Conservation (phyloP, 345 rosid species). For the Moricandia moricandioides region DNA sequence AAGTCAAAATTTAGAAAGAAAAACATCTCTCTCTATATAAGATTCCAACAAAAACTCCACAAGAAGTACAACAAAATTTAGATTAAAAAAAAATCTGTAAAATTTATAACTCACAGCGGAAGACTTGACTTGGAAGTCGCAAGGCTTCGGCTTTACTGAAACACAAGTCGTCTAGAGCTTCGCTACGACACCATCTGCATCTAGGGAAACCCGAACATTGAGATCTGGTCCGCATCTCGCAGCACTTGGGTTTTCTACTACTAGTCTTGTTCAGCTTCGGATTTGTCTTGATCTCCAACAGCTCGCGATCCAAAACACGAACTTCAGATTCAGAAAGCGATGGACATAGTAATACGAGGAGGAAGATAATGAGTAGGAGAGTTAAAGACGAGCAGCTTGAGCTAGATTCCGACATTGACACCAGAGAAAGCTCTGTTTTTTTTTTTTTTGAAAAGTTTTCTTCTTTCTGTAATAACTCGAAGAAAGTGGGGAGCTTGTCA, state of each 20-base stretch:
- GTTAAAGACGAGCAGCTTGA: slow-evolving; percentile 21
- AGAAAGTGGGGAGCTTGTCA: slow-evolving; percentile 1
- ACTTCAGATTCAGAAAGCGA: slow-evolving; percentile 19
- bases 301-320: slow-evolving; percentile 38
- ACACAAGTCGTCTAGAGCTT: slow-evolving; percentile 74
- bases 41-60: background rate
- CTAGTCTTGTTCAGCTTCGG: slow-evolving; percentile 21
- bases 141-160: slow-evolving; percentile 59
- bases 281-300: slow-evolving; percentile 33
- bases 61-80: background rate
- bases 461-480: slow-evolving; percentile 13
- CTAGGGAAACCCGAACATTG: slow-evolving; percentile 54
- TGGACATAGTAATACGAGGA: slow-evolving; percentile 28
- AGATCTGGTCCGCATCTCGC: slow-evolving; percentile 54
- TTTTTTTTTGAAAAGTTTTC: slow-evolving; percentile 22
- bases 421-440: background rate
- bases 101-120: slow-evolving; percentile 48
- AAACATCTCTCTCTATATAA: background rate
- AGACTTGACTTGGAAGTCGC: slow-evolving; percentile 73
- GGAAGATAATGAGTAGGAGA: slow-evolving; percentile 12
- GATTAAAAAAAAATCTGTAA: background rate
- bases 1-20: slow-evolving; percentile 5
- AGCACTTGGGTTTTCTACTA: slow-evolving; percentile 53
- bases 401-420: slow-evolving; percentile 32
- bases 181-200: slow-evolving; percentile 80